Evolutionary conservation across 2,329 filamentous ascomycete species (phyloP).

Genomic region (Cercospora citrullina): DNA sequence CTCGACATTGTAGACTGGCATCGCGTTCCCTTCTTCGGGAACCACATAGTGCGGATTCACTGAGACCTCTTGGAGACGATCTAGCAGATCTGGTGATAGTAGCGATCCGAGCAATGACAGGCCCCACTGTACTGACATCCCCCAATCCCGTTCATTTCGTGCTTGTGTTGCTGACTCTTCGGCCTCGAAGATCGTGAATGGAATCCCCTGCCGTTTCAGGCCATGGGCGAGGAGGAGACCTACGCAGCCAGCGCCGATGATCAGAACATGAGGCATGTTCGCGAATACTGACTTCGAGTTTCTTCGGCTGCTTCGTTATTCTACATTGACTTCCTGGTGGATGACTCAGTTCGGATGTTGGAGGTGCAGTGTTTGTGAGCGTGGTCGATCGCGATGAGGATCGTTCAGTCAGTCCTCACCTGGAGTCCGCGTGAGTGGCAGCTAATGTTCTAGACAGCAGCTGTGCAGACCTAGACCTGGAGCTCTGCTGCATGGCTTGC

Average conservation of each 20-base stretch:
- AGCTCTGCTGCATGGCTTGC: not conserved
- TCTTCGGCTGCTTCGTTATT: no score
- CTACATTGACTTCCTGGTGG: no score
- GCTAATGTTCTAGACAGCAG: not conserved
- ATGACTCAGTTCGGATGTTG: no score
- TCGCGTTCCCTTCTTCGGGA: slow-evolving; percentile 9
- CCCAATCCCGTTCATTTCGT: slow-evolving; percentile 27
- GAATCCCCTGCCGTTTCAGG: slow-evolving; percentile 25
- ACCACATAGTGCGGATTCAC: slow-evolving; percentile 25
- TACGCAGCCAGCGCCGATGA: slow-evolving; percentile 27
- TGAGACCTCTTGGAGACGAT: slow-evolving; percentile 21
- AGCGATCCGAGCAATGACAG: slow-evolving; percentile 17
- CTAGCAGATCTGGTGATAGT: slow-evolving; percentile 22
- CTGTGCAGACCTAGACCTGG: not conserved
- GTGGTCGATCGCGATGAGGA: no score
- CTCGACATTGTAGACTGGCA: slow-evolving; percentile 20
- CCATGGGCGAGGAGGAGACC: slow-evolving; percentile 30
- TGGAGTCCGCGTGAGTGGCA: not conserved
- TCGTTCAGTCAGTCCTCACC: not conserved
- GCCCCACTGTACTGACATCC: slow-evolving; percentile 26
- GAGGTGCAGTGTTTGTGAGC: no score
- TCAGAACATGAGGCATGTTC: slow-evolving; percentile 18
- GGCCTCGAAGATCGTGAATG: slow-evolving; percentile 25
- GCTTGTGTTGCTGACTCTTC: slow-evolving; percentile 21
- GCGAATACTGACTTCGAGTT: no score